phyloP scores from a whole-genome alignment of 2,329 filamentous ascomycete genomes.

The Chalara sp. region DNA sequence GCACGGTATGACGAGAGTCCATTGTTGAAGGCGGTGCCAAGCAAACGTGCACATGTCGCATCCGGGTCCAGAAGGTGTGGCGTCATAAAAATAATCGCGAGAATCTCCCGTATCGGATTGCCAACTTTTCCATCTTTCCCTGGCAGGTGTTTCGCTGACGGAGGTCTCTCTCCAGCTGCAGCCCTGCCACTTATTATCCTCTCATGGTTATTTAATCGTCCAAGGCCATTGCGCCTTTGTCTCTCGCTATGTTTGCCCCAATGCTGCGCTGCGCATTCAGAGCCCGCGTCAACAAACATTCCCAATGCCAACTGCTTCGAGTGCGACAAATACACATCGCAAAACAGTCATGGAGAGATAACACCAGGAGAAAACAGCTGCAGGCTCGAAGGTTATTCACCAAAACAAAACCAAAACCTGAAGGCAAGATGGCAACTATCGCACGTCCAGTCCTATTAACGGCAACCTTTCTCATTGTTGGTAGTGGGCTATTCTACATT shows the following conservation, averaged over 20 bases:
- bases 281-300: not conserved
- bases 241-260: slow-evolving; percentile 15
- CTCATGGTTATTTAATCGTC: not conserved
- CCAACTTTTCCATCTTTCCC: not conserved
- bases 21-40: slow-evolving; percentile 3
- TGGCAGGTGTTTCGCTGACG: not conserved
- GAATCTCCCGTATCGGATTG: not conserved
- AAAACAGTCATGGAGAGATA: slow-evolving; percentile 4
- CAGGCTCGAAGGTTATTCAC: slow-evolving; percentile 12
- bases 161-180: not conserved
- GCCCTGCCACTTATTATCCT: slow-evolving; percentile 3
- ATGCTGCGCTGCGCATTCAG: slow-evolving; percentile 14
- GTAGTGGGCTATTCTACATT: slow-evolving; percentile 21
- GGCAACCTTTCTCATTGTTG: slow-evolving; percentile 19
- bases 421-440: slow-evolving; percentile 15
- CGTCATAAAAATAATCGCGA: too few species aligned
- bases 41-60: not conserved
- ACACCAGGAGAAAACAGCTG: not conserved
- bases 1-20: not conserved
- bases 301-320: not conserved
- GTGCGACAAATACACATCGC: slow-evolving; percentile 3
- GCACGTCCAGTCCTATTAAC: slow-evolving; percentile 14
- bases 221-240: slow-evolving; percentile 5
- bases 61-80: too few species aligned
- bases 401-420: slow-evolving; percentile 11